Evolutionary conservation across 768 basidiomycete species (phyloP).

Genomic region (Tulasnella sp.): DNA sequence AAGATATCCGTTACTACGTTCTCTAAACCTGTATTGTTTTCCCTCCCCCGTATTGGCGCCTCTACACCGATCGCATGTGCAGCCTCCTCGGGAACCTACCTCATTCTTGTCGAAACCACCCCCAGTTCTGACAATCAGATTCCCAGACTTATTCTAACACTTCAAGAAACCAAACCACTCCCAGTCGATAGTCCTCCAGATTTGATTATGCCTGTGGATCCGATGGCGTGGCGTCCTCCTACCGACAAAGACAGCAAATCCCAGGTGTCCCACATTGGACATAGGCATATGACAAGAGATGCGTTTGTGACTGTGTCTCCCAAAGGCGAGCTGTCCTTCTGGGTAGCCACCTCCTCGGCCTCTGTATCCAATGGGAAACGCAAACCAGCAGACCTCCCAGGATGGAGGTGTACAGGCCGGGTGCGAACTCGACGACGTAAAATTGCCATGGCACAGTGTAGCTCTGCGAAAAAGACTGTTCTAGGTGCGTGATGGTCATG

Average conservation of each 20-base stretch:
- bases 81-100: not conserved
- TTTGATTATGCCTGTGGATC: slow-evolving; percentile 69
- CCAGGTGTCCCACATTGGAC: slow-evolving; percentile 3
- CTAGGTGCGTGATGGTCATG: slow-evolving; percentile 45
- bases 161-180: slow-evolving; percentile 42
- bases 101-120: not conserved
- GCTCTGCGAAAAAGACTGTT: slow-evolving; percentile 85
- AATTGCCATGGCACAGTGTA: slow-evolving; percentile 68
- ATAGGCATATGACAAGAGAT: slow-evolving; percentile 41
- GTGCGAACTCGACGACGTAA: slow-evolving; percentile 60
- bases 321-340: slow-evolving; percentile 75
- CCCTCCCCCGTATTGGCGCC: not conserved
- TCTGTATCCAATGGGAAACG: slow-evolving; percentile 16
- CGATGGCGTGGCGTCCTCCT: slow-evolving; percentile 65
- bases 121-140: not conserved
- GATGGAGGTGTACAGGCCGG: slow-evolving; percentile 60
- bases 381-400: slow-evolving; percentile 5
- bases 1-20: slow-evolving; percentile 6
- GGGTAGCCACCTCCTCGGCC: slow-evolving; percentile 47
- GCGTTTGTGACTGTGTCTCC: slow-evolving; percentile 68
- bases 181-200: slow-evolving; percentile 39
- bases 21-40: slow-evolving; percentile 6
- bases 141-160: slow-evolving; percentile 29
- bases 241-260: slow-evolving; percentile 1
- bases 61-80: slow-evolving; percentile 13